Base-by-base conservation (phyloP, 2,329 filamentous ascomycete genomes). In the Calonectria naviculata region DNA sequence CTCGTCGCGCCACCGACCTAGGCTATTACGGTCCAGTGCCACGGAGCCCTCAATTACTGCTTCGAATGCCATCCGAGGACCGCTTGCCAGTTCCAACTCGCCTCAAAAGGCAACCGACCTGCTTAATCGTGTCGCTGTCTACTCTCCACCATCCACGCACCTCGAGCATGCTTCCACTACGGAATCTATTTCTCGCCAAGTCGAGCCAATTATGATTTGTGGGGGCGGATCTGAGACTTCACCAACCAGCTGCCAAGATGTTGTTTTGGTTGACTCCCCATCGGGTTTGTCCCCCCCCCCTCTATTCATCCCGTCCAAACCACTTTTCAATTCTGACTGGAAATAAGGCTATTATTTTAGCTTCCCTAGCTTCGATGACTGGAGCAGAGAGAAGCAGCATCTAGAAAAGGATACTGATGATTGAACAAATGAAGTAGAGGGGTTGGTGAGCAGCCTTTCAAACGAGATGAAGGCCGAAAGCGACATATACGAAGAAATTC, bases 351-450 rank as follows among this genome's bases (percentile, higher is more conserved):
- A 90, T 72, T 94, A 94, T 82, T 91, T 93, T 79, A 93, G 92
- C 84, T 94, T 94, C 80, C 92, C 92, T 19, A 92, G 89, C 80
- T 94, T 93, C 81, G 92, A 94, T 78, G 88, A 90, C 71, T 93
- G 91, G 86, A 88, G 89, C 47, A 84, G 84, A 24, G 85, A 78
- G 46, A 77, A 79, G 54, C 73, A 77, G 34, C 74, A 75, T 24
- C 72, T 78, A 17, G 70, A 76, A 56, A 78, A 78, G 65, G 75
- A 76, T 34, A 68, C 71, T 3, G 75, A 78, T 67, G 78, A 79
- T 47, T 79, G 78, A 79, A 60, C 17, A 28, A 56, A 70, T 63
- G 12, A 9, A 26, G 31, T 24, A 49, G 56, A 42, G 69, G 64
- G 65, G 52, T 63, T 68, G 66, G 72, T 61, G 71, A 47, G 42